Base-by-base conservation (phyloP, 2,329 filamentous ascomycete genomes). In the Claviceps arundinis region DNA sequence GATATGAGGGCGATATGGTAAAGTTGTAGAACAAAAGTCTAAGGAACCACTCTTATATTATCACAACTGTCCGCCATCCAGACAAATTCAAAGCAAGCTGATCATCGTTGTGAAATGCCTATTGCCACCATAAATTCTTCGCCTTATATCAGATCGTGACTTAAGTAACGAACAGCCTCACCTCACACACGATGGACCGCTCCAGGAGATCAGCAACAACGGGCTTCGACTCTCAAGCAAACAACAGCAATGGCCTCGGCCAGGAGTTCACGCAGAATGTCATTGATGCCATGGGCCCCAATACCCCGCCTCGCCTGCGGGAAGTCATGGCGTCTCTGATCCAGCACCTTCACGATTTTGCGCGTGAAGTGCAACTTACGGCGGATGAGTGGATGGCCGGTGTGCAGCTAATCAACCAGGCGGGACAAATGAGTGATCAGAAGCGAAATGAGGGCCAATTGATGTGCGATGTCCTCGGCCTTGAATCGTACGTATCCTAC, bases 351-450 rank as follows among this genome's bases (percentile, higher is more conserved):
- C 87, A 93, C 69, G 86, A 89, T 68, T 91, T 91, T 66, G 81
- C 83, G 41, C 82, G 86, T 47, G 87, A 93, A 65, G 81, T 87
- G 56, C 79, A 89, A 64, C 78, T 93, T 53, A 90, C 85, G 7
- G 75, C 80, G n/a, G 84, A 85, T 52, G 87, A 93, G 71, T 90
- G 85, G 87, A 77, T 86, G 69, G 70, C 77, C 8, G 87, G 82
- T 47, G 80, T 89, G 34, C 74, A 67, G 56, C 71, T 65, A 71
- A 81, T 68, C 56, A 73, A 72, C 58, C 74, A 76, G 59, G 78
- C 85, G 48, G 85, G 85, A 57, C 78, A 85, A 69, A 82, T 85
- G 69, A 84, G 78, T 64, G 75, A 77, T 52, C 74, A 79, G 57
- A 81, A 77, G 61, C 76, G 86, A 50, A 89, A 90, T 66, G 86